These are phyloP conservation scores for Clitopilus passeckerianus DNA, from an alignment of 768 basidiomycete genomes.

Conservation along the genomic window DNA sequence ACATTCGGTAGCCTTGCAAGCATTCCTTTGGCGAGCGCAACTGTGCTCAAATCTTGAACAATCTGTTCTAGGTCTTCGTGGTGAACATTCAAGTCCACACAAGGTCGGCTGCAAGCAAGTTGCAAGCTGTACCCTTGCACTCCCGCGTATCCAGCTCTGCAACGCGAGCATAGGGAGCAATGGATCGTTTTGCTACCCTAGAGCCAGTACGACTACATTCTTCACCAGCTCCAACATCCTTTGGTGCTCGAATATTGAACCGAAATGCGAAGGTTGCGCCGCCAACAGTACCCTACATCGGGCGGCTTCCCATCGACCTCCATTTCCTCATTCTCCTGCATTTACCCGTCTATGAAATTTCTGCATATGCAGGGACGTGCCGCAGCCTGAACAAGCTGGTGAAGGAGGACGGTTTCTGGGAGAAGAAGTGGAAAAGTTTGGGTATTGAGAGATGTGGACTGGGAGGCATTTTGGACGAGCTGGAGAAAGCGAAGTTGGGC, in stretches of 20 bases:
- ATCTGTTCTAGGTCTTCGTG: too few relatives aligned
- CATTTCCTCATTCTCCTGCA: slow-evolving; percentile 70
- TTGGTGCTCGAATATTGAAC: slow-evolving; percentile 13
- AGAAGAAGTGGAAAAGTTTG: slow-evolving; percentile 62
- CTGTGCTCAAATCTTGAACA: too few relatives aligned
- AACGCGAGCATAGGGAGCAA: slow-evolving; percentile 17
- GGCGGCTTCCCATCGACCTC: slow-evolving; percentile 73
- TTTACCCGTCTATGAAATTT: slow-evolving; percentile 77
- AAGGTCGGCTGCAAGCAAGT: neutral
- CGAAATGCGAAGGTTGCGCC: slow-evolving; percentile 13
- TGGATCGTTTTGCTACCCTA: slow-evolving; percentile 87
- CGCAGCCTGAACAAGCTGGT: slow-evolving; percentile 59
- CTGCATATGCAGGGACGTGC: slow-evolving; percentile 65
- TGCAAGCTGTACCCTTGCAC: neutral
- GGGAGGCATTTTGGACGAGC: slow-evolving; percentile 46
- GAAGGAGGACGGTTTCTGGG: slow-evolving; percentile 77
- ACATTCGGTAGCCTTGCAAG: neutral
- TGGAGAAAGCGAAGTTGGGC: slow-evolving; percentile 45
- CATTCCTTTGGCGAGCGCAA: neutral
- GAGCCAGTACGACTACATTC: slow-evolving; percentile 65
- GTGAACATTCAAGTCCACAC: neutral
- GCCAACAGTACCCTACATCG: slow-evolving; percentile 43
- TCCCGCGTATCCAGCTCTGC: neutral
- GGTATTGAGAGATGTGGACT: slow-evolving; percentile 41
- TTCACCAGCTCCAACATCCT: slow-evolving; percentile 19